Evolutionary conservation across 148 eudicot species (phyloP).

Genomic region (Fagopyrum homotropicum): DNA sequence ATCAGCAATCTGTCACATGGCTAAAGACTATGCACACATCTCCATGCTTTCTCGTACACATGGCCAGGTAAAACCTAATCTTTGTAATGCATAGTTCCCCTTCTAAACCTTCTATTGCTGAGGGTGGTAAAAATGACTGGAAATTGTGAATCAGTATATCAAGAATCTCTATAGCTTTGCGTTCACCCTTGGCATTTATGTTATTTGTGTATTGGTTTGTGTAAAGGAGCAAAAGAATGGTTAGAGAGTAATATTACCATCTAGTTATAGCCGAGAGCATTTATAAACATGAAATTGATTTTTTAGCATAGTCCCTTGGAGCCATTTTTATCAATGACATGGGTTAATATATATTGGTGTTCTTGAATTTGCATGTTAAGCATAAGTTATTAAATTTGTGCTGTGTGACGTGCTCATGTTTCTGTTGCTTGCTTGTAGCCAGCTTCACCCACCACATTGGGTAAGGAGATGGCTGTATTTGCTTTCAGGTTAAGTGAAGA

Average conservation of each 20-base stretch:
- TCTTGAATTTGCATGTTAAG: not conserved
- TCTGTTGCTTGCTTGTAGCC: slow-evolving; percentile 41
- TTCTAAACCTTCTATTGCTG: not conserved
- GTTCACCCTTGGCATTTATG: not conserved
- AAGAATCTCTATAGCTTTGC: not conserved
- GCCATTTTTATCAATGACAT: not conserved
- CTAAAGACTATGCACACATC: slow-evolving; percentile 52
- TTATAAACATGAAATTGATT: not conserved
- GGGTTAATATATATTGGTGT: not conserved
- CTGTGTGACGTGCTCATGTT: slow-evolving; percentile 15
- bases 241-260: not conserved
- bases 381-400: not conserved
- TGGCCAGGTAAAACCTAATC: slow-evolving; percentile 60
- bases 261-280: not conserved
- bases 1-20: slow-evolving; percentile 45
- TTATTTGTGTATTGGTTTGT: not conserved
- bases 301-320: not conserved
- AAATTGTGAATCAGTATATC: not conserved
- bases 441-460: slow-evolving; percentile 93
- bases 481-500: slow-evolving; percentile 70
- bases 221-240: not conserved
- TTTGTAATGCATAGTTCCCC: not conserved
- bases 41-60: slow-evolving; percentile 98
- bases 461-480: slow-evolving; percentile 85
- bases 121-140: not conserved